Base-by-base conservation (phyloP, 225 moss, liverwort and hornwort genomes). In the Physcomitrellopsis africana region DNA sequence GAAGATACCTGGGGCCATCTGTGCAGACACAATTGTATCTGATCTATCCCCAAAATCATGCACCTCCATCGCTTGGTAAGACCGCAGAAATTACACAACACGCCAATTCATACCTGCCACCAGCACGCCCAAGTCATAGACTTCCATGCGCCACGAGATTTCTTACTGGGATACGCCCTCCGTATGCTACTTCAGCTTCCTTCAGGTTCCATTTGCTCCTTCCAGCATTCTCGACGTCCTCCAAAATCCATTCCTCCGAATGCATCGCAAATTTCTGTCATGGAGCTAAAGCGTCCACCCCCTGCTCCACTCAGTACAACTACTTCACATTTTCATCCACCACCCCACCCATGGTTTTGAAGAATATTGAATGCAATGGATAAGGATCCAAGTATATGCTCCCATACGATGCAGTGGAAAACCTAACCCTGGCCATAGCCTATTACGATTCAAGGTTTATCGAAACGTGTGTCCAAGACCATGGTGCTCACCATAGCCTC, bases 41-140 rank as follows among this genome's bases (percentile, higher is more conserved):
- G 59, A 56, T 66, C 69, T 82, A 24, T 46, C 68, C 23, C 80
- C 88, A 77, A 63, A 61, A 76, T 76, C 69, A 63, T 74, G 55
- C 70, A 83, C 83, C 76, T 88, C 83, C 88, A 88, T 88, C 76
- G 83, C 61, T 80, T 69, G 80, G 52, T 54, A 7, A 62, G 72
- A 68, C 77, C 78, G 83, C 75, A 51, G 69, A 71, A 14, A 51
- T 69, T 75, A 73, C 41, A 37, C 82, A 76, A 80, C 85, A 73
- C 85, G 68, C 72, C 66, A 75, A 72, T 80, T 85, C 80, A 73
- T 69, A 78, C 65, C 69, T 66, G 82, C 72, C 75, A 77, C 74
- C 51, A 27, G 67, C 48, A 72, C 58, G 51, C 64, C 51, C 67
- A 58, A 74, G 43, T 65, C 82, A 82, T 77, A 84, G 67, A 78